Conservation (phyloP, 2,329 filamentous ascomycete genomes). For the Talaromyces atroroseus region DNA sequence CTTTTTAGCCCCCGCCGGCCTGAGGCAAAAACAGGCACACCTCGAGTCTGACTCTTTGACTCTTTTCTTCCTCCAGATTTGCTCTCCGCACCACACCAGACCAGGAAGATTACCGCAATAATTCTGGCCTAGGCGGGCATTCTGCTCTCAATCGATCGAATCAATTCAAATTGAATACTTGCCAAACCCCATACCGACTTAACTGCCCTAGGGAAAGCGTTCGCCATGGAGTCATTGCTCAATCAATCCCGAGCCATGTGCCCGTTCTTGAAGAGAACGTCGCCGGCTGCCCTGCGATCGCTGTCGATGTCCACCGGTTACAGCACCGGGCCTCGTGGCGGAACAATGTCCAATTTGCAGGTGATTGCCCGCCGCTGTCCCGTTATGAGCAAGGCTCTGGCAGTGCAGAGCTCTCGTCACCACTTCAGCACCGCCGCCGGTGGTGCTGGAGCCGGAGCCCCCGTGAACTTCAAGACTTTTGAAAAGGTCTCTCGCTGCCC, state of each 20-base stretch:
- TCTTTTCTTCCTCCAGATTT: background rate
- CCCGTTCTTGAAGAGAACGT: constrained; percentile 93
- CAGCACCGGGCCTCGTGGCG: constrained; percentile 67
- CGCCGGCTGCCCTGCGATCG: constrained; percentile 82
- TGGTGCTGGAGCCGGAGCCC: constrained; percentile 17
- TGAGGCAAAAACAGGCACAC: background rate
- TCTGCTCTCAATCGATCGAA: background rate
- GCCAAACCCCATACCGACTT: background rate
- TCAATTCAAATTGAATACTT: background rate
- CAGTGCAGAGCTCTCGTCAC: constrained; percentile 61
- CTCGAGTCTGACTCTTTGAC: background rate
- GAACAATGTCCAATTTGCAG: constrained; percentile 95
- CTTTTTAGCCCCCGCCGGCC: background rate
- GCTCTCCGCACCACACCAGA: background rate
- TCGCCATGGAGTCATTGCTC: constrained; percentile 74
- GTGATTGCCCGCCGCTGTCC: constrained; percentile 91
- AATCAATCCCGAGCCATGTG: constrained; percentile 96
- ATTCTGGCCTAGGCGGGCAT: background rate
- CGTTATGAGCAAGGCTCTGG: constrained; percentile 96
- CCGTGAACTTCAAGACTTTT: constrained; percentile 39
- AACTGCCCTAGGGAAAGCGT: background rate
- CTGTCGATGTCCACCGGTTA: constrained; percentile 62
- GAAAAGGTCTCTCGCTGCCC: constrained; percentile 50
- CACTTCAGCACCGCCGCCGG: constrained; percentile 34
- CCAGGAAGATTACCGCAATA: background rate